A percentile compares a stretch with the other conserved stretches of the same genome.
Evolutionary conservation across 139 green algal genomes (phyloP).

Genomic region (Micractinium sp.): DNA sequence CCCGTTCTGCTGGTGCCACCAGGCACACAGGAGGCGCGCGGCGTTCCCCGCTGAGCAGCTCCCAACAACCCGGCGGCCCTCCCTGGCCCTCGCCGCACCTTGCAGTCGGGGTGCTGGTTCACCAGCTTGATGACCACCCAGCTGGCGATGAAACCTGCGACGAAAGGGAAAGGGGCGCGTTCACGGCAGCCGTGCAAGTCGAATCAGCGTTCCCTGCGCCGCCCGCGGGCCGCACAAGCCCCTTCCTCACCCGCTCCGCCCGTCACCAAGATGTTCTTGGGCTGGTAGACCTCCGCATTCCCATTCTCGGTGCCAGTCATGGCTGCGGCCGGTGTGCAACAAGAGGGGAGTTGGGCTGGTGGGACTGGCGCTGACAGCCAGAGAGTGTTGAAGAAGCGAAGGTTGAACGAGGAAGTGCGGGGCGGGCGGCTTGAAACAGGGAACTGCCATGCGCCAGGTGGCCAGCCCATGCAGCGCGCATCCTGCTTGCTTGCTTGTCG

Average conservation of each 20-base stretch:
- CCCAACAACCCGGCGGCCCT: constrained; percentile 3
- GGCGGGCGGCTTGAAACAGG: too few relatives aligned
- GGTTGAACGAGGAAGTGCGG: too few relatives aligned
- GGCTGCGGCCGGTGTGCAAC: background rate
- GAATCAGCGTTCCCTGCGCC: too few relatives aligned
- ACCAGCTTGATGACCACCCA: constrained; percentile 84
- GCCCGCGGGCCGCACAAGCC: background rate
- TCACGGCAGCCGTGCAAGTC: too few relatives aligned
- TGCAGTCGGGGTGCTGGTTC: constrained; percentile 86
- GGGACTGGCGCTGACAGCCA: too few relatives aligned
- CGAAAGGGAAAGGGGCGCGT: background rate
- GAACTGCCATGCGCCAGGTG: too few relatives aligned
- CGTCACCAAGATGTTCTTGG: constrained; percentile 84
- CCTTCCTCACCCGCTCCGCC: constrained; percentile 67
- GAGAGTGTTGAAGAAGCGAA: too few relatives aligned
- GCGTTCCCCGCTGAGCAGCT: background rate
- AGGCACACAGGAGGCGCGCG: background rate
- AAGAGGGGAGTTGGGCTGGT: too few relatives aligned
- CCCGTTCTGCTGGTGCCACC: background rate
- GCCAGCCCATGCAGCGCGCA: too few relatives aligned
- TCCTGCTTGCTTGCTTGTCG: too few relatives aligned
- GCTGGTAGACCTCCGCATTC: constrained; percentile 58
- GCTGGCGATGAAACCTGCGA: constrained; percentile 88
- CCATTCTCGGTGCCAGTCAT: constrained; percentile 23
- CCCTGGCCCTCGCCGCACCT: constrained; percentile 59